A percentile compares a stretch with the other conserved stretches of the same genome.
Conservation (phyloP, 1,284 basidiomycete genomes). For the Fomitopsis betulina region DNA sequence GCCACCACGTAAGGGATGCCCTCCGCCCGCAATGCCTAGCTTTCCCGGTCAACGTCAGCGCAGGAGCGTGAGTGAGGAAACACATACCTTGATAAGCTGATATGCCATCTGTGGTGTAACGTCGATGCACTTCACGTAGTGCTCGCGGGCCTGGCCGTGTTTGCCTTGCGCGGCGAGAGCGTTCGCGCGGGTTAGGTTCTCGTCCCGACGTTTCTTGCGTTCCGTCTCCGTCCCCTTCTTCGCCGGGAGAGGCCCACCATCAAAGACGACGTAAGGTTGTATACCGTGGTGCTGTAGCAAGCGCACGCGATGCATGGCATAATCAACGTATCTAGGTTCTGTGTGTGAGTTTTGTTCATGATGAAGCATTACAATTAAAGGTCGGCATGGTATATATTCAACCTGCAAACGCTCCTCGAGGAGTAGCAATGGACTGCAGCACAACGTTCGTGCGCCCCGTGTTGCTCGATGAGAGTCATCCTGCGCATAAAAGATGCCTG, state of each 20-base stretch:
- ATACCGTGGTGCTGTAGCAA: slow-evolving; percentile 84
- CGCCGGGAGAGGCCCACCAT: slow-evolving; percentile 92
- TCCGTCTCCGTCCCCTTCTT: slow-evolving; percentile 89
- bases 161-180: slow-evolving; percentile 75
- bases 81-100: slow-evolving; percentile 89
- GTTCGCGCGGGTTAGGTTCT: slow-evolving; percentile 68
- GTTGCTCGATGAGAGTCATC: too few species aligned
- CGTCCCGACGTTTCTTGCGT: slow-evolving; percentile 67
- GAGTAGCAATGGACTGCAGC: too few species aligned
- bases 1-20: slow-evolving; percentile 86
- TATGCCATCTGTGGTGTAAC: slow-evolving; percentile 97
- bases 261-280: slow-evolving; percentile 92
- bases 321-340: slow-evolving; percentile 81
- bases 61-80: not conserved
- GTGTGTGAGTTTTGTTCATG: not conserved
- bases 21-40: slow-evolving; percentile 79
- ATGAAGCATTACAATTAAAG: too few species aligned
- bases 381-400: too few species aligned
- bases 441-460: too few species aligned
- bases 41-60: not conserved
- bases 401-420: too few species aligned
- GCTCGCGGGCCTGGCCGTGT: slow-evolving; percentile 78
- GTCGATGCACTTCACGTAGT: slow-evolving; percentile 89
- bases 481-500: too few species aligned
- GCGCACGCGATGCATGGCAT: slow-evolving; percentile 90